Conservation (phyloP, 2,329 filamentous ascomycete genomes). For the Knufia fluminis region DNA sequence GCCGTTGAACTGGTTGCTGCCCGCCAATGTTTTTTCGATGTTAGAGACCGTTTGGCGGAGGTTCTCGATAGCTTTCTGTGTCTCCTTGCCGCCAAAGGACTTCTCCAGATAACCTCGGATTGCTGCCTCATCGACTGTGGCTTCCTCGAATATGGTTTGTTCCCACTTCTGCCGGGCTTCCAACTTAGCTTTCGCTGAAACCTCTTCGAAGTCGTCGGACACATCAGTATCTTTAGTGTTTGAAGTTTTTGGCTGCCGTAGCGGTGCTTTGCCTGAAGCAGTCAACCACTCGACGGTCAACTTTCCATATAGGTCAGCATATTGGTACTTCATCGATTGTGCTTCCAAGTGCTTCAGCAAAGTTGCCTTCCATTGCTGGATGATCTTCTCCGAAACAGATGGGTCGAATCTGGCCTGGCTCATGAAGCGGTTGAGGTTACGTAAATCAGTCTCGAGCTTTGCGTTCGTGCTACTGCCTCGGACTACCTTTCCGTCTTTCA, state of each 20-base stretch:
- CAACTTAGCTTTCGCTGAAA: slow-evolving; percentile 47
- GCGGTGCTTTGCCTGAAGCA: slow-evolving; percentile 19
- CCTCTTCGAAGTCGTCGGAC: slow-evolving; percentile 35
- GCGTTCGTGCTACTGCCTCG: slow-evolving; percentile 14
- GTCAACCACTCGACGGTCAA: slow-evolving; percentile 48
- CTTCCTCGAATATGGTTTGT: slow-evolving; percentile 43
- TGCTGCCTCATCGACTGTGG: slow-evolving; percentile 36
- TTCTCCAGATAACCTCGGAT: slow-evolving; percentile 43
- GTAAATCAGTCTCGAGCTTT: slow-evolving; percentile 23
- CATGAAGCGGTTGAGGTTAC: slow-evolving; percentile 44
- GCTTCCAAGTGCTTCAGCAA: slow-evolving; percentile 40
- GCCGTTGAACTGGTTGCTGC: slow-evolving; percentile 33
- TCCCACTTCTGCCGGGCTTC: slow-evolving; percentile 48
- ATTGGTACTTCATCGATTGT: slow-evolving; percentile 47
- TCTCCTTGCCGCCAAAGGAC: slow-evolving; percentile 40
- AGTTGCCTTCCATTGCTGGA: slow-evolving; percentile 40
- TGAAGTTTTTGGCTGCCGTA: slow-evolving; percentile 16
- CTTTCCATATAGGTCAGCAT: slow-evolving; percentile 47
- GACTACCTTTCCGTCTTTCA: slow-evolving; percentile 28
- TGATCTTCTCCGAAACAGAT: slow-evolving; percentile 39
- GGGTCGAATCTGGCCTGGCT: slow-evolving; percentile 46
- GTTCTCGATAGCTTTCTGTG: slow-evolving; percentile 34
- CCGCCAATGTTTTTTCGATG: slow-evolving; percentile 25
- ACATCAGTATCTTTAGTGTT: slow-evolving; percentile 24
- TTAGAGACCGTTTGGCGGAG: slow-evolving; percentile 33